A percentile compares a stretch with the other conserved stretches of the same genome.
These are phyloP conservation scores for Kodamaea derodonti DNA, from an alignment of 1,139 yeast species.

Conservation along the genomic window DNA sequence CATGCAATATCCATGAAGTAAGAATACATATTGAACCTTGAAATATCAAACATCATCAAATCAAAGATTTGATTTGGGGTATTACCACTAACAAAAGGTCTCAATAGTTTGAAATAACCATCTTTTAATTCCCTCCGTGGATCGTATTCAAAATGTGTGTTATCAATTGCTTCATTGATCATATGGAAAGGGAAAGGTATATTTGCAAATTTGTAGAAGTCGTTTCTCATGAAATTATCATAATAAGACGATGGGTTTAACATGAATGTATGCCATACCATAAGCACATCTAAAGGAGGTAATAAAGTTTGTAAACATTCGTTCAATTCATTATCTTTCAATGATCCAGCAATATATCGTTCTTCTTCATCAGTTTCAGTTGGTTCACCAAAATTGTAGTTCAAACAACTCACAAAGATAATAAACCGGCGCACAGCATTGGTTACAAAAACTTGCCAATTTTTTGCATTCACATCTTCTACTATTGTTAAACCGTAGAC, in stretches of 20 bases:
- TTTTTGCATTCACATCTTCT: constrained; percentile 3
- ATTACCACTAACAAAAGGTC: constrained; percentile 1
- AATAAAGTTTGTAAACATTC: constrained; percentile 7
- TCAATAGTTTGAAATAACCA: constrained; percentile 3
- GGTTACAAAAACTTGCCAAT: constrained; percentile 8
- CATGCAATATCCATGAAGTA: constrained; percentile 12
- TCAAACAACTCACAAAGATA: constrained; percentile 6
- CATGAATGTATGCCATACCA: constrained; percentile 36
- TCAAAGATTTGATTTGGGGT: constrained; percentile 3
- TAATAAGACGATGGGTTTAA: constrained; percentile 22
- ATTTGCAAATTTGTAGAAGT: constrained; percentile 16
- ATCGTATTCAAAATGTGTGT: constrained; percentile 15
- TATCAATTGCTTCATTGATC: constrained; percentile 16
- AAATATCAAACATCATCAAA: constrained; percentile 2
- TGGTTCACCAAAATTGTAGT: neutral
- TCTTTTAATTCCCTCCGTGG: constrained; percentile 6
- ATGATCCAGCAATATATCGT: neutral
- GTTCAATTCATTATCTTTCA: constrained; percentile 1
- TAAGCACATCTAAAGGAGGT: constrained; percentile 32
- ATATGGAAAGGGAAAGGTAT: constrained; percentile 23
- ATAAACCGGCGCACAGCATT: constrained; percentile 8
- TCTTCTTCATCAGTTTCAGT: constrained; percentile 1
- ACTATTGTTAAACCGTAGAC: constrained; percentile 1
- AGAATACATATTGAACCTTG: constrained; percentile 1
- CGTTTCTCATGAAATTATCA: constrained; percentile 23